Evolutionary conservation across 2,329 filamentous ascomycete species (phyloP).

Genomic region (Plenodomus tracheiphilus): DNA sequence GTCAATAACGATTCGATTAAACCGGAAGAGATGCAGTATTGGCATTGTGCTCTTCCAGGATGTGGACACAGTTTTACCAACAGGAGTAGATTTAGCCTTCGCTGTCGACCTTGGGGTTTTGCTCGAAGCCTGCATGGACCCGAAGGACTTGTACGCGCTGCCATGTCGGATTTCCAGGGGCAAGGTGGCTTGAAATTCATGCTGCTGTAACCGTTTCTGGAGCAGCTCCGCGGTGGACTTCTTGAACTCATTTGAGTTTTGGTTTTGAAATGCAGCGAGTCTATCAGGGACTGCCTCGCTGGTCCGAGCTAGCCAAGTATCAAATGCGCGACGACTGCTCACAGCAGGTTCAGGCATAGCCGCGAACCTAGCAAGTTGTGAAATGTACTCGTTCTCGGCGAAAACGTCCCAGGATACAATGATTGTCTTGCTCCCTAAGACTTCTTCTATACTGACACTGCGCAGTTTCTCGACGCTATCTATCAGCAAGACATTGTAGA

Average conservation of each 20-base stretch:
- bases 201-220: conserved; percentile 31
- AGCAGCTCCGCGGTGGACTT: conserved; percentile 23
- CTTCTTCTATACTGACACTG: conserved; percentile 47
- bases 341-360: conserved; percentile 47
- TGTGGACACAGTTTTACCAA: neutral
- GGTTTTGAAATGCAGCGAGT: conserved; percentile 40
- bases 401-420: conserved; percentile 59
- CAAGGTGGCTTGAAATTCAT: conserved; percentile 42
- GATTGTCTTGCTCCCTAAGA: conserved; percentile 58
- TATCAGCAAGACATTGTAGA: conserved; percentile 53
- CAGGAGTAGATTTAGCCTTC: neutral
- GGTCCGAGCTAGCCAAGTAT: conserved; percentile 58
- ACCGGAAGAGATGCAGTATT: conserved; percentile 63
- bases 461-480: conserved; percentile 45
- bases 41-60: conserved; percentile 8
- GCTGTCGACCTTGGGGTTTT: conserved; percentile 12
- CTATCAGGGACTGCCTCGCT: conserved; percentile 48
- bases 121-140: conserved; percentile 5
- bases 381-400: conserved; percentile 52
- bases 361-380: conserved; percentile 54
- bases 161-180: conserved; percentile 46
- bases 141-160: conserved; percentile 33
- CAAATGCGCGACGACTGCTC: conserved; percentile 53
- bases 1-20: conserved; percentile 64
- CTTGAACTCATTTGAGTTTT: conserved; percentile 38